Conservation (phyloP, 2,329 filamentous ascomycete species). For the Claviceps sorghi region DNA sequence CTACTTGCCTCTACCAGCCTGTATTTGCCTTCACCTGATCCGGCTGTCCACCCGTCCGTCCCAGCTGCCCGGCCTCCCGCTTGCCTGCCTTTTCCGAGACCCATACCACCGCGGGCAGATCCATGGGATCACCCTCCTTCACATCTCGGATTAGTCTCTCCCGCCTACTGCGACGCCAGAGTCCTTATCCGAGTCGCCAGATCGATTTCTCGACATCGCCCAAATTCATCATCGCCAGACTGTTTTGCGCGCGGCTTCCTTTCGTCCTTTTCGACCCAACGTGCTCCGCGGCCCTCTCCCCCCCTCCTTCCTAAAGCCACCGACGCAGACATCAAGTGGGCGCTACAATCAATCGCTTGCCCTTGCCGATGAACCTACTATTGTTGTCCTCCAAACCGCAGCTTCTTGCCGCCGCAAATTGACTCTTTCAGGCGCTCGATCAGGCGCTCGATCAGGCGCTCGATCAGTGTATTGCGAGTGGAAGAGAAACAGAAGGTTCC, state of each 20-base stretch:
- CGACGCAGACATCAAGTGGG: slow-evolving; percentile 2
- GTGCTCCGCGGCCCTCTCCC: neutral
- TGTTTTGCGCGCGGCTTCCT: neutral
- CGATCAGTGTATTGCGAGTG: neutral
- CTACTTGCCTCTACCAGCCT: neutral
- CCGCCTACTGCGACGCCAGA: neutral
- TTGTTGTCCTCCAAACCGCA: neutral
- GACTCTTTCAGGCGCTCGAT: neutral
- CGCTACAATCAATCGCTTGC: neutral
- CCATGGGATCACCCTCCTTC: neutral
- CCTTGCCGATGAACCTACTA: neutral
- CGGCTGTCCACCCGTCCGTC: neutral
- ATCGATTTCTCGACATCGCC: neutral
- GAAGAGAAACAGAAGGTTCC: neutral
- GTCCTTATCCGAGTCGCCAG: neutral
- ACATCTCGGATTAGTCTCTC: neutral
- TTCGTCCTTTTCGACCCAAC: neutral
- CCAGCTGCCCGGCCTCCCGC: neutral
- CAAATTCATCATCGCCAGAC: neutral
- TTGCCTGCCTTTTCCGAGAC: slow-evolving; percentile 4
- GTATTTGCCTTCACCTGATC: slow-evolving; percentile 6
- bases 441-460: neutral
- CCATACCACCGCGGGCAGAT: slow-evolving; percentile 5
- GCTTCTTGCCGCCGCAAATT: neutral
- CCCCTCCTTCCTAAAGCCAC: neutral